Evolutionary conservation across 345 rosid species (phyloP).

Genomic region (Trapa incisa): DNA sequence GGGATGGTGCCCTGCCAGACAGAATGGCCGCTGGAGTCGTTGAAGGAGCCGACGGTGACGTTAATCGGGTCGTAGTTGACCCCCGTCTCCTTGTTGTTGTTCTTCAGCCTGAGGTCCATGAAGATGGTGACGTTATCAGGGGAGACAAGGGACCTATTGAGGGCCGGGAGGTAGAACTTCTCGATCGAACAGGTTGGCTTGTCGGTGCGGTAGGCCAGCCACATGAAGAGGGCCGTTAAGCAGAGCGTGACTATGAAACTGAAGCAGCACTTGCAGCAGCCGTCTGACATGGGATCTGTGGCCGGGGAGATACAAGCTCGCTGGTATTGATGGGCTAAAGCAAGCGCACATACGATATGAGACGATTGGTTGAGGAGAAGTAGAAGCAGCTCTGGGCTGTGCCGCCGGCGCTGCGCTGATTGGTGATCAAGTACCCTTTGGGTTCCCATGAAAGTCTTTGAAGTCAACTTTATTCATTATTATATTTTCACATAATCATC

Average conservation of each 20-base stretch:
- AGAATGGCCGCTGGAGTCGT: slow-evolving; percentile 5
- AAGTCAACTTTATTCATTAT: no score
- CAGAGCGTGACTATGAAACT: slow-evolving; percentile 47
- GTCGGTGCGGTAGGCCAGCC: slow-evolving; percentile 58
- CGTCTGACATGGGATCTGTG: slow-evolving; percentile 18
- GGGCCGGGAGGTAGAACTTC: slow-evolving; percentile 44
- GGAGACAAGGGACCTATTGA: slow-evolving; percentile 25
- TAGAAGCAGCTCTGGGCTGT: no score
- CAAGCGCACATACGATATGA: no score
- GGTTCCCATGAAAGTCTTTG: no score
- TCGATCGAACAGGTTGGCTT: slow-evolving; percentile 43
- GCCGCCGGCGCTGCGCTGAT: no score
- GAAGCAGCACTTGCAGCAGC: slow-evolving; percentile 41
- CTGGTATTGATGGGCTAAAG: not conserved
- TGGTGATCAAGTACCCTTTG: no score
- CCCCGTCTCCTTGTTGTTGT: slow-evolving; percentile 65
- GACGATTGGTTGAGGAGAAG: no score
- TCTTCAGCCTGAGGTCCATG: slow-evolving; percentile 34
- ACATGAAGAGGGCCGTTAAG: slow-evolving; percentile 49
- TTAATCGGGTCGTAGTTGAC: slow-evolving; percentile 47
- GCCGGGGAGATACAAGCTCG: not conserved
- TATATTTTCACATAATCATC: no score
- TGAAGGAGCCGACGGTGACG: slow-evolving; percentile 22
- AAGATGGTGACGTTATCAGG: slow-evolving; percentile 23
- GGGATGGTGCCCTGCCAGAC: slow-evolving; percentile 15